These are phyloP conservation scores for Colletotrichum sp. DNA, from an alignment of 2,329 filamentous ascomycete species.

Conservation along the genomic window DNA sequence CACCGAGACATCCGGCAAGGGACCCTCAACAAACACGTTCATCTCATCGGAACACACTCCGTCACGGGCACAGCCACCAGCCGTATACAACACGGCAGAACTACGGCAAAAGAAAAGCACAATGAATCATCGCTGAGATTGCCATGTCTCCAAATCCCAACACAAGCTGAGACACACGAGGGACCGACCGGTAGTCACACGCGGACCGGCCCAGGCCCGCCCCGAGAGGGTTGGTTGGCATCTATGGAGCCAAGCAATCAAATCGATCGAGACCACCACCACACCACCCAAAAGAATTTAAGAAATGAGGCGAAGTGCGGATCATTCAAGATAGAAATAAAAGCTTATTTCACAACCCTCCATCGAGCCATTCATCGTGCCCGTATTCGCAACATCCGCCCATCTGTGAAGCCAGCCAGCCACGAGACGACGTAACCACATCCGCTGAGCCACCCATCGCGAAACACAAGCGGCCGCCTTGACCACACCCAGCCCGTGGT, in stretches of 20 bases:
- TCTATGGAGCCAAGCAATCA: not conserved
- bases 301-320: not conserved
- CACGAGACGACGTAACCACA: not conserved
- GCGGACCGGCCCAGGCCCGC: not conserved
- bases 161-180: not conserved
- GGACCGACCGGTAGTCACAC: not conserved
- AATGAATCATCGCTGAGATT: not conserved
- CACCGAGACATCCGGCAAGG: not conserved
- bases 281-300: not conserved
- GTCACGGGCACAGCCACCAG: not conserved
- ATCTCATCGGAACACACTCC: not conserved
- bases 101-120: not conserved
- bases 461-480: conserved; percentile 2
- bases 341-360: not conserved
- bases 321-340: not conserved
- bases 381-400: not conserved
- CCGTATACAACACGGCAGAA: not conserved
- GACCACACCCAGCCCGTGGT: not conserved
- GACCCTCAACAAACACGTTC: not conserved
- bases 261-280: not conserved
- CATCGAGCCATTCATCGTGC: not conserved
- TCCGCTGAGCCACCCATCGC: not conserved
- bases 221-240: not conserved
- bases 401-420: not conserved
- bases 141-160: not conserved